Percentiles rank a stretch among this genome's conserved stretches.
Conservation (phyloP, 148 eudicot species). For the Chenopodium formosanum region DNA sequence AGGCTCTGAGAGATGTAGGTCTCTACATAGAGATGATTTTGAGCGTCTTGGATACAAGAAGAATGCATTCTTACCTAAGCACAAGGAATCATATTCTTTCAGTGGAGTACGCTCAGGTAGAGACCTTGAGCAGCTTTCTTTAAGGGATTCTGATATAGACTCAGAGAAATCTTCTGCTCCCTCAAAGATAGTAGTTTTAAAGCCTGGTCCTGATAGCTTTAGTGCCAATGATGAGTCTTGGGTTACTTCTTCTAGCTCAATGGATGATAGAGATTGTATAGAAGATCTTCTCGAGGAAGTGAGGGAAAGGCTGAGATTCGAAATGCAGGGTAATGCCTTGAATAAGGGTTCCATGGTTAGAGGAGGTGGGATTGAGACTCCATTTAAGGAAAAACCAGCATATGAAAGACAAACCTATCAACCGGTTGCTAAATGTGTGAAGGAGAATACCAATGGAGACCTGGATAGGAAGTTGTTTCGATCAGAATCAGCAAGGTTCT, state of each 20-base stretch:
- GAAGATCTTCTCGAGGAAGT: slow-evolving; percentile 98
- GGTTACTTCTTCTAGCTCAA: slow-evolving; percentile 62
- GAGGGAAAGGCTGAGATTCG: slow-evolving; percentile 68
- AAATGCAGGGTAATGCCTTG: slow-evolving; percentile 58
- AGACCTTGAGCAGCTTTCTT: slow-evolving; percentile 42
- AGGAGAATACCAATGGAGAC: slow-evolving; percentile 50
- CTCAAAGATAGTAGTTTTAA: slow-evolving; percentile 72
- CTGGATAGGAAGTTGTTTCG: slow-evolving; percentile 50
- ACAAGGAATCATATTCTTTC: slow-evolving; percentile 39
- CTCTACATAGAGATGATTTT: slow-evolving; percentile 27
- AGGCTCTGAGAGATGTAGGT: slow-evolving; percentile 23
- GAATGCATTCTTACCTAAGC: slow-evolving; percentile 30
- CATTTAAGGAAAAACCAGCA: slow-evolving; percentile 62
- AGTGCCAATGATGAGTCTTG: slow-evolving; percentile 62
- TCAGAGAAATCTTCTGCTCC: slow-evolving; percentile 44
- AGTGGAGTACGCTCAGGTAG: slow-evolving; percentile 39
- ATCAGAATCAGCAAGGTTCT: slow-evolving; percentile 82
- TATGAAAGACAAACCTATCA: slow-evolving; percentile 57
- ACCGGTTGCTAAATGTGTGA: slow-evolving; percentile 49
- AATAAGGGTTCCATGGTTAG: slow-evolving; percentile 50
- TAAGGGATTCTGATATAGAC: slow-evolving; percentile 30
- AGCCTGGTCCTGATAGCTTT: slow-evolving; percentile 74
- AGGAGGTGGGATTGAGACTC: slow-evolving; percentile 92
- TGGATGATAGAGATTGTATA: slow-evolving; percentile 70
- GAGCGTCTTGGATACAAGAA: slow-evolving; percentile 24